Evolutionary conservation across 2,329 filamentous ascomycete species (phyloP).

Genomic region (Oidium heveae): DNA sequence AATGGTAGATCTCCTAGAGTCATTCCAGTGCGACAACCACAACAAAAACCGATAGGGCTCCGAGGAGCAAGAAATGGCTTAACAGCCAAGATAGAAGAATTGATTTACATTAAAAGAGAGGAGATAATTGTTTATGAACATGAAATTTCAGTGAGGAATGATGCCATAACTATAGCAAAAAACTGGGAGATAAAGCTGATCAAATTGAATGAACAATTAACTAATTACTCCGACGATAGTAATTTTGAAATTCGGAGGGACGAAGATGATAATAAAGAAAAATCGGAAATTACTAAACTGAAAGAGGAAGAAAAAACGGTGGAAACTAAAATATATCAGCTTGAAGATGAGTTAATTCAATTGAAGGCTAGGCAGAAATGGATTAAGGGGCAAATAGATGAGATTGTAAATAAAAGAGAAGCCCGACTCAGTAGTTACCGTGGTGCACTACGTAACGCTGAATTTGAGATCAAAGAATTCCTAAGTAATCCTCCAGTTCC

Average conservation of each 20-base stretch:
- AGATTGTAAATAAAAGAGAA: constrained; percentile 38
- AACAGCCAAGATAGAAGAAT: constrained; percentile 32
- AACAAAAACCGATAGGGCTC: constrained; percentile 26
- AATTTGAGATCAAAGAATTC: constrained; percentile 33
- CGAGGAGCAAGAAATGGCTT: constrained; percentile 39
- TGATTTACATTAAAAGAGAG: constrained; percentile 41
- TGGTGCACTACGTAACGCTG: constrained; percentile 38
- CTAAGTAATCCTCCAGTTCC: constrained; percentile 26
- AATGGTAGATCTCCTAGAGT: constrained; percentile 15
- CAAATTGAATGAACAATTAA: constrained; percentile 23
- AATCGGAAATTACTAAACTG: constrained; percentile 36
- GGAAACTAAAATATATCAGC: constrained; percentile 34
- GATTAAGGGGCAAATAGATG: constrained; percentile 32
- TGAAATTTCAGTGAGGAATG: constrained; percentile 29
- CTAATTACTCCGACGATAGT: constrained; percentile 16
- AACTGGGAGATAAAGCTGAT: constrained; percentile 21
- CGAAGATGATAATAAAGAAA: constrained; percentile 18
- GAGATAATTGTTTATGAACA: constrained; percentile 35
- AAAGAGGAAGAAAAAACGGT: constrained; percentile 26
- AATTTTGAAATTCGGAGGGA: constrained; percentile 29
- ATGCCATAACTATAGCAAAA: constrained; percentile 31
- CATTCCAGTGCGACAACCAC: constrained; percentile 34
- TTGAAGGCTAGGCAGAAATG: constrained; percentile 34
- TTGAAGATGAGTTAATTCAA: constrained; percentile 36
- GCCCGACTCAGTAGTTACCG: constrained; percentile 48